Evolutionary conservation across 1,284 basidiomycete genomes (phyloP).

Genomic region (Malassezia nana): DNA sequence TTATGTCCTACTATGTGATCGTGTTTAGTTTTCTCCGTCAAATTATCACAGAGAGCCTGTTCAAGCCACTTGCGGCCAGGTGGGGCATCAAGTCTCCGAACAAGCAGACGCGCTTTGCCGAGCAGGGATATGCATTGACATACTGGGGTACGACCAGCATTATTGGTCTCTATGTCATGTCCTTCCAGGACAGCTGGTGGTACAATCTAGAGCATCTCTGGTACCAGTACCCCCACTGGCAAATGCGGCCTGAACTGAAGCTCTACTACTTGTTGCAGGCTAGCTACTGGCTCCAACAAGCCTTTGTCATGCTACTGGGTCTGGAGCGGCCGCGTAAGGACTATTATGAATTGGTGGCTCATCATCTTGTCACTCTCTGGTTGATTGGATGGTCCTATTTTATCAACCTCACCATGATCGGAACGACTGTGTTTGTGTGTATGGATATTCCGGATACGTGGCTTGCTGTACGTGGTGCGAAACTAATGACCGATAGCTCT

Average conservation of each 20-base stretch:
- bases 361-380: slow-evolving; percentile 89
- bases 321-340: slow-evolving; percentile 92
- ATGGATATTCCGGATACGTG: slow-evolving; percentile 93
- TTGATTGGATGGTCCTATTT: slow-evolving; percentile 61
- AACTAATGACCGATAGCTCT: slow-evolving; percentile 31
- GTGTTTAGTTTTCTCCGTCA: slow-evolving; percentile 88
- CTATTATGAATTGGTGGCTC: slow-evolving; percentile 68
- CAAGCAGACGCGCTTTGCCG: slow-evolving; percentile 39
- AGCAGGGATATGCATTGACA: slow-evolving; percentile 43
- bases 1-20: slow-evolving; percentile 76
- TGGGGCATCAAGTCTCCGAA: slow-evolving; percentile 41
- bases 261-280: slow-evolving; percentile 69
- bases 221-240: slow-evolving; percentile 50
- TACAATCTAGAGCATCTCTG: slow-evolving; percentile 53
- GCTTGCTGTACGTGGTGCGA: slow-evolving; percentile 50
- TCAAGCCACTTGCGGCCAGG: slow-evolving; percentile 59
- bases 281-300: slow-evolving; percentile 88
- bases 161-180: slow-evolving; percentile 61
- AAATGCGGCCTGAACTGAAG: slow-evolving; percentile 77
- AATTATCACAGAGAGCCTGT: slow-evolving; percentile 60
- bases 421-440: slow-evolving; percentile 83
- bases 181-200: slow-evolving; percentile 75
- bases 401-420: slow-evolving; percentile 63
- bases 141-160: slow-evolving; percentile 41
- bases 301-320: slow-evolving; percentile 70